Conservation (phyloP, 1,284 basidiomycete species). For the Tremellales sp. region DNA sequence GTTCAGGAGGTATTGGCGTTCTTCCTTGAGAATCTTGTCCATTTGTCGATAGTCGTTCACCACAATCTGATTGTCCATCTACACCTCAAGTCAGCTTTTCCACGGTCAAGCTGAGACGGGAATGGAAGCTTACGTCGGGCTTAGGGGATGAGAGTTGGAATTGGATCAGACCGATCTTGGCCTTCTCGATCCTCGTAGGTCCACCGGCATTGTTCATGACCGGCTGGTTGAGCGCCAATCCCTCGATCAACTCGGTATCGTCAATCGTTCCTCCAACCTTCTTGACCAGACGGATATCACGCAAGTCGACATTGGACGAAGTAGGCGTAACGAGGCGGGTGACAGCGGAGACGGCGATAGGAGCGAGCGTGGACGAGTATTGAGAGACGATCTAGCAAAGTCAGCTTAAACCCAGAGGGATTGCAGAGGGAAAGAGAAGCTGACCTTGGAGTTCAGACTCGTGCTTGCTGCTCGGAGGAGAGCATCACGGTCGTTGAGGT, state of each 20-base stretch:
- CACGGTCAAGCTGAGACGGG: not conserved
- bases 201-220: constrained; percentile 87
- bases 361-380: constrained; percentile 94
- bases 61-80: constrained; percentile 99
- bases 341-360: constrained; percentile 96
- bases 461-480: constrained; percentile 92
- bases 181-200: constrained; percentile 93
- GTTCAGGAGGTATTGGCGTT: constrained; percentile 91
- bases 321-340: constrained; percentile 78
- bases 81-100: constrained; percentile 3
- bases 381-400: constrained; percentile 88
- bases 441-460: constrained; percentile 90
- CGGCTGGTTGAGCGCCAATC: constrained; percentile 93
- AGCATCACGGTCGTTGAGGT: constrained; percentile 80
- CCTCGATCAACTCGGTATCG: constrained; percentile 95
- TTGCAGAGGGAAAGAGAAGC: constrained; percentile 9
- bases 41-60: constrained; percentile 99
- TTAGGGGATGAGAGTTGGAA: constrained; percentile 98
- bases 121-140: constrained; percentile 78
- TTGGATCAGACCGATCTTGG: constrained; percentile 97
- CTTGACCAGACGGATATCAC: constrained; percentile 95
- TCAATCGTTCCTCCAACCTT: constrained; percentile 99
- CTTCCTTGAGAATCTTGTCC: constrained; percentile 99
- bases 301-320: constrained; percentile 90
- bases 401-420: not conserved